A percentile compares a stretch with the other conserved stretches of the same genome.
Evolutionary conservation across 805 yeast genomes (phyloP).

Genomic region (Candida verbasci): DNA sequence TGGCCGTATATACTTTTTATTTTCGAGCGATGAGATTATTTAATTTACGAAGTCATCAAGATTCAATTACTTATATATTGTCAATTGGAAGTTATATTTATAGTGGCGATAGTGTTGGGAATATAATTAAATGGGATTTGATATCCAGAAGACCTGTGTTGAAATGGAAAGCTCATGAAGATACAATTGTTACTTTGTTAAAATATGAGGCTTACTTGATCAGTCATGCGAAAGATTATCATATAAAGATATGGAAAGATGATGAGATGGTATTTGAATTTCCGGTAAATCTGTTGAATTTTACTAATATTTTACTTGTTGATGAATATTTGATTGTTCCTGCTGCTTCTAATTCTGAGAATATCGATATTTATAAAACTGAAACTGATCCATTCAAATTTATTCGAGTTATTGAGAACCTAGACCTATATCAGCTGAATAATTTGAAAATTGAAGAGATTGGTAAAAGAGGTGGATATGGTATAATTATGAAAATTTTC

Average conservation of each 20-base stretch:
- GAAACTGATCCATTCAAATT: conserved; percentile 8
- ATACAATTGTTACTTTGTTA: conserved; percentile 45
- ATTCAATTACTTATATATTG: conserved; percentile 13
- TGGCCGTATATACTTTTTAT: background rate
- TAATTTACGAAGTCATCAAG: conserved; percentile 19
- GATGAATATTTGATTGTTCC: conserved; percentile 52
- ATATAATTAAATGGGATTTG: conserved; percentile 63
- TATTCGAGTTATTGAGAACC: conserved; percentile 29
- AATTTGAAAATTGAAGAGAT: conserved; percentile 7
- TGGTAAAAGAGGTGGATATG: conserved; percentile 40
- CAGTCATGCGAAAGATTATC: conserved; percentile 69
- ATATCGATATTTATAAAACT: conserved; percentile 57
- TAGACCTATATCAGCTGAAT: background rate
- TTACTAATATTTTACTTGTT: conserved; percentile 46
- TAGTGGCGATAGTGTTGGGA: conserved; percentile 33
- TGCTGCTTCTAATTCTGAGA: conserved; percentile 57
- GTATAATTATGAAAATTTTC: conserved; percentile 61
- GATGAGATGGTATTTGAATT: conserved; percentile 29
- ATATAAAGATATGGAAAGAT: conserved; percentile 43
- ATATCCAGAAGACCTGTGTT: conserved; percentile 50
- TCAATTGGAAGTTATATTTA: conserved; percentile 1
- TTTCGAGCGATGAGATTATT: conserved; percentile 9
- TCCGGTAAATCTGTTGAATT: conserved; percentile 73
- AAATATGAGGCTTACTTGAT: conserved; percentile 28
- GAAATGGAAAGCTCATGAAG: conserved; percentile 58